Conservation (phyloP, 2,329 filamentous ascomycete genomes). For the Pyricularia sp. region DNA sequence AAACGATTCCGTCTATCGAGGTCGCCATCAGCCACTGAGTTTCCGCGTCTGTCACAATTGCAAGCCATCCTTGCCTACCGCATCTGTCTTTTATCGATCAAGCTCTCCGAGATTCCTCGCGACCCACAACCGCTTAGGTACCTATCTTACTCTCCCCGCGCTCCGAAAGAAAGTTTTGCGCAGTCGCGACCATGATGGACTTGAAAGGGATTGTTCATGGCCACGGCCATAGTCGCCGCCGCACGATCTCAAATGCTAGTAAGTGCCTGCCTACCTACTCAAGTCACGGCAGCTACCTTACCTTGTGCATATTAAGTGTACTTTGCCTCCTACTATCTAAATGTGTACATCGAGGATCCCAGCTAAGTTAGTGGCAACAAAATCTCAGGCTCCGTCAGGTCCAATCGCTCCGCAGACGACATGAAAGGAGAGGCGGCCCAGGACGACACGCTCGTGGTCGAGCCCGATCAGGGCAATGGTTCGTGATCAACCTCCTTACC, state of each 20-base stretch:
- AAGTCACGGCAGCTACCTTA: not conserved
- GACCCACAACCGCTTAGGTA: not conserved
- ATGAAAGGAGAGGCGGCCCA: constrained; percentile 35
- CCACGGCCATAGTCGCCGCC: constrained; percentile 12
- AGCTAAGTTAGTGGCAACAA: not conserved
- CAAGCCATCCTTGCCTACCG: not conserved
- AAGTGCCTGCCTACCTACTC: constrained; percentile 8
- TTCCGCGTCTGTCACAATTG: not conserved
- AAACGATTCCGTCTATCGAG: not conserved
- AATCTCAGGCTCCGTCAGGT: not conserved
- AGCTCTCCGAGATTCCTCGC: not conserved
- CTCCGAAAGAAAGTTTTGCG: not conserved
- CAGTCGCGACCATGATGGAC: constrained; percentile 4
- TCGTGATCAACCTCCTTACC: constrained; percentile 19
- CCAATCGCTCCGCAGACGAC: constrained; percentile 37
- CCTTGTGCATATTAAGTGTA: not conserved
- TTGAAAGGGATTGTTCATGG: constrained; percentile 3
- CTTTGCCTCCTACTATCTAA: not conserved
- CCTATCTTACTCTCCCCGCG: not conserved
- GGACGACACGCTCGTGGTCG: constrained; percentile 68
- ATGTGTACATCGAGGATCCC: not conserved
- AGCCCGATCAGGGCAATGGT: constrained; percentile 92
- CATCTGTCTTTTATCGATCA: constrained; percentile 4
- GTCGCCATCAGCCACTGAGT: not conserved
- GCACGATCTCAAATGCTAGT: constrained; percentile 22